Conservation (phyloP, 176 grass and related monocot species). For the Hordeum marinum region DNA sequence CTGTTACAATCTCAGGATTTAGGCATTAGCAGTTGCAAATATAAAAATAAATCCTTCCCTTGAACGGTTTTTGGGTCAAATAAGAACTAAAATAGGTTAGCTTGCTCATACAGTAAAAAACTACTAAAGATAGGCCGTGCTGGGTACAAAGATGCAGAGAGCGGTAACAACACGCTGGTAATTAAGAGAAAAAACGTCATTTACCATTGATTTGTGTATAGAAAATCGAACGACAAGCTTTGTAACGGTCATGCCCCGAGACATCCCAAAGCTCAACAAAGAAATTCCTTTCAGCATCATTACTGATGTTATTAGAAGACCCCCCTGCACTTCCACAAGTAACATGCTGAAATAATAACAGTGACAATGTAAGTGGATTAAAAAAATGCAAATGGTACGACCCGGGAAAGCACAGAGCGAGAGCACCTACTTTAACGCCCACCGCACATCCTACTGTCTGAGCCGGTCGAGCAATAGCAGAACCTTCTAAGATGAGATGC, state of each 20-base stretch:
- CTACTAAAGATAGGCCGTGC: background rate
- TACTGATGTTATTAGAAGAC: constrained; percentile 65
- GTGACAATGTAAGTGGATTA: constrained; percentile 21
- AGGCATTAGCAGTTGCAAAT: background rate
- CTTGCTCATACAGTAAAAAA: background rate
- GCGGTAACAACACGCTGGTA: constrained; percentile 2
- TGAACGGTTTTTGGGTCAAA: background rate
- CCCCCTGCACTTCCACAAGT: constrained; percentile 63
- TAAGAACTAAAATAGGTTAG: background rate
- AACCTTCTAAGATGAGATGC: constrained; percentile 72
- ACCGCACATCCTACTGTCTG: constrained; percentile 86
- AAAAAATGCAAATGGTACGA: constrained; percentile 4
- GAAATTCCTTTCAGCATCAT: constrained; percentile 71
- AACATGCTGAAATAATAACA: constrained; percentile 71
- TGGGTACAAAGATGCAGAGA: background rate
- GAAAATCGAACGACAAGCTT: constrained; percentile 81
- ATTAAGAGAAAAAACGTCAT: background rate
- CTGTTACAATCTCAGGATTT: background rate
- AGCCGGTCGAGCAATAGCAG: constrained; percentile 53
- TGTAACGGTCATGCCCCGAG: constrained; percentile 88
- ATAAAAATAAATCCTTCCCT: background rate
- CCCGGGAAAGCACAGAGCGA: constrained; percentile 1
- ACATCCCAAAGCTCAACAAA: constrained; percentile 99
- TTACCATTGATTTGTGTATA: constrained; percentile 90
- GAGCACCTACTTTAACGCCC: constrained; percentile 51